phyloP scores from a whole-genome alignment of 2,329 filamentous ascomycete genomes.

The Arthrobotrys iridis region DNA sequence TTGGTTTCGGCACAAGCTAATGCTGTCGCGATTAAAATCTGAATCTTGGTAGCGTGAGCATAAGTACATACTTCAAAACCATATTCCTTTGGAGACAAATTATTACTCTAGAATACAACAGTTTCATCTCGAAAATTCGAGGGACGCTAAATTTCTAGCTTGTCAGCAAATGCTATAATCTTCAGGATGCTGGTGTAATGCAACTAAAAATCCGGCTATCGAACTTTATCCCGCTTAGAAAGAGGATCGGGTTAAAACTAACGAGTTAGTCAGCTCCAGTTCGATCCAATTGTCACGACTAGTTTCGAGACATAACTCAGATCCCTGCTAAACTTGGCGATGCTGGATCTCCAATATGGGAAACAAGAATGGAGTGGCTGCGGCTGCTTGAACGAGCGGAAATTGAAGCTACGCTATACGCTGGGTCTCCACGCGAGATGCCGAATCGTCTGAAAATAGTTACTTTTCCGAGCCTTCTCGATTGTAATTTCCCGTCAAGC shows the following conservation, averaged over 20 bases:
- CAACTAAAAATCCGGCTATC: conserved; percentile 18
- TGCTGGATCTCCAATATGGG: conserved; percentile 11
- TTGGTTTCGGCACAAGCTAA: conserved; percentile 49
- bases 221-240: conserved; percentile 44
- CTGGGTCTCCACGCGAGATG: conserved; percentile 31
- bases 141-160: conserved; percentile 21
- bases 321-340: conserved; percentile 21
- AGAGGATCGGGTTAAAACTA: conserved; percentile 1
- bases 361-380: conserved; percentile 17
- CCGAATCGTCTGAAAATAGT: conserved; percentile 48
- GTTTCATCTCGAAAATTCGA: conserved; percentile 44
- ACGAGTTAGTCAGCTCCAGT: conserved; percentile 42
- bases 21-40: conserved; percentile 32
- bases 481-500: conserved; percentile 16
- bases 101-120: conserved; percentile 38
- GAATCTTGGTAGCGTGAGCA: conserved; percentile 9
- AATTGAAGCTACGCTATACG: conserved; percentile 14
- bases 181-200: conserved; percentile 25
- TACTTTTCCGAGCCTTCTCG: conserved; percentile 32
- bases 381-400: conserved; percentile 8
- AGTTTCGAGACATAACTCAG: conserved; percentile 1
- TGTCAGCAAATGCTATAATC: conserved; percentile 52
- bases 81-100: conserved; percentile 29
- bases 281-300: background rate
- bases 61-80: conserved; percentile 29